Evolutionary conservation across 768 basidiomycete genomes (phyloP).

Genomic region (Russula abietina): DNA sequence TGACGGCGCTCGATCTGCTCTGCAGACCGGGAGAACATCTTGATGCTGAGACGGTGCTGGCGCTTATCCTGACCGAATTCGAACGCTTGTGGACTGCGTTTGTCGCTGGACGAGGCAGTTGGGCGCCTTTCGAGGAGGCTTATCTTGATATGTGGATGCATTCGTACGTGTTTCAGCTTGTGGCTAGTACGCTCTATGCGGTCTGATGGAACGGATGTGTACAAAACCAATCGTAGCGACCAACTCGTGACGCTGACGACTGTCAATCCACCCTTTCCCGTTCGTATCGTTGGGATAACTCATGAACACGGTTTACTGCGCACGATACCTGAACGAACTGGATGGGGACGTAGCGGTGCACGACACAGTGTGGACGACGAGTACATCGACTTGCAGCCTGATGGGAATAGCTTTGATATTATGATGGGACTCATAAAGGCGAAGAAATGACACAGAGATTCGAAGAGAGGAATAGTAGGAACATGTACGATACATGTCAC

Average conservation of each 20-base stretch:
- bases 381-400: conserved; percentile 90
- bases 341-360: conserved; percentile 29
- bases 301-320: conserved; percentile 81
- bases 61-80: conserved; percentile 69
- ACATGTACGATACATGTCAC: not conserved
- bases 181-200: not conserved
- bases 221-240: conserved; percentile 50
- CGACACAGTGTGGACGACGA: conserved; percentile 29
- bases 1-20: conserved; percentile 74
- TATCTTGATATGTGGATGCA: conserved; percentile 88
- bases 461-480: not conserved
- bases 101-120: conserved; percentile 56
- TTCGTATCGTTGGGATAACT: conserved; percentile 82
- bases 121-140: conserved; percentile 71
- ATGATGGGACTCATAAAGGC: conserved; percentile 79
- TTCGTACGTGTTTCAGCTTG: conserved; percentile 53
- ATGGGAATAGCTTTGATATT: conserved; percentile 95
- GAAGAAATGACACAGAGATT: conserved; percentile 30
- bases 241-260: conserved; percentile 81
- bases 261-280: conserved; percentile 55
- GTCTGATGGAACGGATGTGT: not conserved
- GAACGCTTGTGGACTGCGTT: conserved; percentile 76
- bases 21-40: conserved; percentile 39
- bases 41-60: conserved; percentile 68
- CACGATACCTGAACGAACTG: conserved; percentile 56